Base-by-base conservation (phyloP, 768 basidiomycete species). In the Porpolomopsis calyptriformis region DNA sequence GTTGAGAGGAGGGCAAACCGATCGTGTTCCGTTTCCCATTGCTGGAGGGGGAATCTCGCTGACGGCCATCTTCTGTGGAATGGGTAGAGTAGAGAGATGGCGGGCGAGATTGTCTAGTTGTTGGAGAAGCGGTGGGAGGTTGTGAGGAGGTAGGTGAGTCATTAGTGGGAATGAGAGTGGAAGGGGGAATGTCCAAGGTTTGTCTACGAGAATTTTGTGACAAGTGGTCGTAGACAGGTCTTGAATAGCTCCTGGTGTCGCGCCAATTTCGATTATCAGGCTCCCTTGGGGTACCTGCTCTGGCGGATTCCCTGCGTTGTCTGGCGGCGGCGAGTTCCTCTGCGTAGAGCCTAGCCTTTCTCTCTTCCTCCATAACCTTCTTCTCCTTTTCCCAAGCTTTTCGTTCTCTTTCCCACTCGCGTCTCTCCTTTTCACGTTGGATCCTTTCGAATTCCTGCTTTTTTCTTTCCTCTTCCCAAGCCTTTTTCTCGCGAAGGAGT, bases 321-420 rank as follows among this genome's bases (percentile, higher is more conserved):
- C 85, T 70, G 2, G 82, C 64, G 24, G 80, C 80, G 29, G 66
- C 67, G 14, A 87, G 67, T 58, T 80, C 76, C 40, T 82, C 80
- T 11, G 68, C 64, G 56, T 74, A 82, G 45, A 64, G 51, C 36
- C 66, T 67, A 2, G 63, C 70, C 57, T 62, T 62, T 57, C 65
- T 74, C 53, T 76, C 69, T 49, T 64, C 66, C 46, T 73, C 72
- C 49, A 66, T 60, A 19, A 72, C 67, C 53, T 62, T 65, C 50
- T 70, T 71, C 56, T 82, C 72, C 43, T 62, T 68, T 53, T 78
- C 76, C 64, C 71, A 71, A 51, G 62, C 63, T 47, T 59, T 62
- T 55, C 63, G 66, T 57, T 74, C 72, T 40, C 64, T 60, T 50
- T 76, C 73, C 59, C 69, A 67, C 42, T 58, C 56, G 35, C 60